Percentiles rank a stretch among this genome's conserved stretches.
phyloP scores from a whole-genome alignment of 768 basidiomycete genomes.

The Russula sp. region DNA sequence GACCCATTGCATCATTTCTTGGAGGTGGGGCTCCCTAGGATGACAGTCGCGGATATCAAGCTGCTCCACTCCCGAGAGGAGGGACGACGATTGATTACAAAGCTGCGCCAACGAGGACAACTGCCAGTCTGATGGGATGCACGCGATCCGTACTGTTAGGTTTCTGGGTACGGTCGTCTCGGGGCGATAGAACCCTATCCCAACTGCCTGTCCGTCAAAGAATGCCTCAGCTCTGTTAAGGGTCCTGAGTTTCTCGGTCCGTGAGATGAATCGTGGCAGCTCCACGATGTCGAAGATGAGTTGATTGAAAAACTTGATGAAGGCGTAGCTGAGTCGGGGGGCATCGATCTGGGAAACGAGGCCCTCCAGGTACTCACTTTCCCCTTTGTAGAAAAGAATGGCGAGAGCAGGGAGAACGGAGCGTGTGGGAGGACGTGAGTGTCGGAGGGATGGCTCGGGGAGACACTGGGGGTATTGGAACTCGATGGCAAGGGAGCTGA shows the following conservation, averaged over 20 bases:
- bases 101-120: not conserved
- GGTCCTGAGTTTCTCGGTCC: not conserved
- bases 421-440: not conserved
- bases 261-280: not conserved
- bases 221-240: not conserved
- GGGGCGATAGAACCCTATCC: not conserved
- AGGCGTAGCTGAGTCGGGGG: not conserved
- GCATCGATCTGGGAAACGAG: slow-evolving; percentile 3
- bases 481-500: not conserved
- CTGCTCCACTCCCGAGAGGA: not conserved
- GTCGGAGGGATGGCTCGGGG: not conserved
- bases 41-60: not conserved
- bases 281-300: not conserved
- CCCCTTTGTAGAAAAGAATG: not conserved
- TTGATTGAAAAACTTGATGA: not conserved
- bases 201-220: not conserved
- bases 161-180: not conserved
- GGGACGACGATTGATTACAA: not conserved
- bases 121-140: not conserved
- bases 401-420: slow-evolving; percentile 7
- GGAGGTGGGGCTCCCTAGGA: not conserved
- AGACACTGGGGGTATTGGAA: not conserved
- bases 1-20: not conserved
- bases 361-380: slow-evolving; percentile 11
- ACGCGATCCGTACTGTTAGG: not conserved